Conservation (phyloP, 2,329 filamentous ascomycete genomes). For the Albophoma yamanashiensis region DNA sequence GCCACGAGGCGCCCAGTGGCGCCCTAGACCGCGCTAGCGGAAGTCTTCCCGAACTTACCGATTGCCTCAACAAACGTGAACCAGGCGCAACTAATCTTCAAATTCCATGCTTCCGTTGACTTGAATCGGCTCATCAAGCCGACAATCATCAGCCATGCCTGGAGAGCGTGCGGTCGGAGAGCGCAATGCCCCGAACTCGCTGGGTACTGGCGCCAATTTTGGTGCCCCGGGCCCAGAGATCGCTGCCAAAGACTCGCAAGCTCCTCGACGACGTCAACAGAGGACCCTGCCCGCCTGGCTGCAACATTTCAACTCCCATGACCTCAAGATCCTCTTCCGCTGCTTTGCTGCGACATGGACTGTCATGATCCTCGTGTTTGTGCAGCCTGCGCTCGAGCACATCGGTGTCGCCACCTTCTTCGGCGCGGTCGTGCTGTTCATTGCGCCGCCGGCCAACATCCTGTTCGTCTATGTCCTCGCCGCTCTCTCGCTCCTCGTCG, state of each 20-base stretch:
- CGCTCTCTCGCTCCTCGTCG: conserved; percentile 29
- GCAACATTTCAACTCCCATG: conserved; percentile 35
- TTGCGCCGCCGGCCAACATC: conserved; percentile 33
- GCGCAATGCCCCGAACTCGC: not conserved
- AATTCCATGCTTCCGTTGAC: not conserved
- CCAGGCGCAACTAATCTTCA: too few relatives aligned
- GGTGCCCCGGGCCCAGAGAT: not conserved
- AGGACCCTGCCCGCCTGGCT: not conserved
- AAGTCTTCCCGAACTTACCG: not conserved
- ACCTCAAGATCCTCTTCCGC: conserved; percentile 34
- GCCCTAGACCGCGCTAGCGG: not conserved
- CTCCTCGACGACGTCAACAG: not conserved
- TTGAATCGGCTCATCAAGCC: not conserved
- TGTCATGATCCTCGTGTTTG: conserved; percentile 33
- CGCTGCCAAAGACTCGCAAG: not conserved
- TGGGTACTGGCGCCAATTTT: not conserved
- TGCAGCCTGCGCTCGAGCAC: conserved; percentile 26
- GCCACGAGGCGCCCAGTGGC: not conserved
- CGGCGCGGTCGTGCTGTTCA: conserved; percentile 27
- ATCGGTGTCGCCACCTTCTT: conserved; percentile 36
- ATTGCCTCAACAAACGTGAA: not conserved
- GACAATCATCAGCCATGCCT: not conserved
- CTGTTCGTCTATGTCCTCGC: conserved; percentile 33
- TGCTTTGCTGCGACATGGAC: conserved; percentile 36
- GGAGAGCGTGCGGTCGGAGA: not conserved